Conservation (phyloP, 2,329 filamentous ascomycete genomes). For the Lanzia echinophila region DNA sequence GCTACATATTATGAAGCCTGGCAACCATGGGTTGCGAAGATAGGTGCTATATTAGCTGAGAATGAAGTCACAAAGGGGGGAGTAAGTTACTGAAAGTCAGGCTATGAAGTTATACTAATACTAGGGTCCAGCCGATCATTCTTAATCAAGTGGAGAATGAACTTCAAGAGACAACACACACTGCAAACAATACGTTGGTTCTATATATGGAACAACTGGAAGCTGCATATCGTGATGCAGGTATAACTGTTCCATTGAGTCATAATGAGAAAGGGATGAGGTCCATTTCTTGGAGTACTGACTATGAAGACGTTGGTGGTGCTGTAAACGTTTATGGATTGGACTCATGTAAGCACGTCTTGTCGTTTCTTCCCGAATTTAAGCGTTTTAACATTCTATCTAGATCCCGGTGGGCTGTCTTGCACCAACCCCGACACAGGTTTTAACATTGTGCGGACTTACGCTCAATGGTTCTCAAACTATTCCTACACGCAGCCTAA, state of each 20-base stretch:
- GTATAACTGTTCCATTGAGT: conserved; percentile 43
- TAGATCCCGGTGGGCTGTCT: conserved; percentile 39
- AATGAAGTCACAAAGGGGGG: conserved; percentile 46
- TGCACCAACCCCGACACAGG: conserved; percentile 44
- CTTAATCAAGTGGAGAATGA: conserved; percentile 49
- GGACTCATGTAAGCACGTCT: conserved; percentile 31
- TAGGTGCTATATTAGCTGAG: conserved; percentile 41
- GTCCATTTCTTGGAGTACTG: conserved; percentile 44
- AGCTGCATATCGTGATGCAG: conserved; percentile 38
- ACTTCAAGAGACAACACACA: conserved; percentile 39
- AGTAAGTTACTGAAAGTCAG: conserved; percentile 17
- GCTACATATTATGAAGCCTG: conserved; percentile 39
- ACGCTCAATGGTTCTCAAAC: conserved; percentile 51
- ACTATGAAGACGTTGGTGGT: conserved; percentile 50
- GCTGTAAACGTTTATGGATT: conserved; percentile 45
- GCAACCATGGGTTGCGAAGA: conserved; percentile 40
- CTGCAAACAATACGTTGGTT: conserved; percentile 39
- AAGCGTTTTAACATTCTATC: not conserved
- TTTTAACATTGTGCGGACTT: conserved; percentile 45
- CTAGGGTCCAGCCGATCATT: conserved; percentile 36
- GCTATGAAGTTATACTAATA: conserved; percentile 35
- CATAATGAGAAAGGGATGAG: conserved; percentile 47
- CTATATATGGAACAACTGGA: conserved; percentile 47
- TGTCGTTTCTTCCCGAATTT: too few relatives aligned
- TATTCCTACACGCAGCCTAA: conserved; percentile 48